phyloP scores from a whole-genome alignment of 352 stramenopile genomes.

The Pythium volutum region DNA sequence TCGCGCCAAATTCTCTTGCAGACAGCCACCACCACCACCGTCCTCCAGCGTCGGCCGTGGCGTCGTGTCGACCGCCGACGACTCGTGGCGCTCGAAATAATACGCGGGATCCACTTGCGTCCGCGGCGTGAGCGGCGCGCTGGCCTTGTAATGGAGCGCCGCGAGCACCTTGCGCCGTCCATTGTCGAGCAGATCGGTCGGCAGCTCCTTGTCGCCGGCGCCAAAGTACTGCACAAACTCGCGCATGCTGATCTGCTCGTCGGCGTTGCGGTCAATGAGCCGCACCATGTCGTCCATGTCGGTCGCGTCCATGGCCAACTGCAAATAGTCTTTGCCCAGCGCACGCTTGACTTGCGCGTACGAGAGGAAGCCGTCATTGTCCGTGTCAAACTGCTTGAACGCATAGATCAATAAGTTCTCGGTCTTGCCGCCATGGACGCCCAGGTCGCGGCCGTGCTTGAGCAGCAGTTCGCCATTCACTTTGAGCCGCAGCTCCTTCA shows the following conservation, averaged over 20 bases:
- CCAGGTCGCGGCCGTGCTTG: constrained; percentile 53
- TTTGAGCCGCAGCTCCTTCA: constrained; percentile 62
- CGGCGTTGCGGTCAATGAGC: constrained; percentile 68
- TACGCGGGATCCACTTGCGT: constrained; percentile 39
- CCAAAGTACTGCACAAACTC: constrained; percentile 85
- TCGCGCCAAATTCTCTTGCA: constrained; percentile 51
- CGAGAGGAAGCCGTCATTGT: constrained; percentile 72
- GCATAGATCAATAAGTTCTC: constrained; percentile 67
- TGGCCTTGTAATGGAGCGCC: constrained; percentile 53
- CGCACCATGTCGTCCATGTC: constrained; percentile 76
- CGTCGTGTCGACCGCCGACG: not conserved
- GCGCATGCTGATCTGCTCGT: constrained; percentile 72
- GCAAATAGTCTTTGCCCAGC: constrained; percentile 55
- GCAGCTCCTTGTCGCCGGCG: constrained; percentile 46
- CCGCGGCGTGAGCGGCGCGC: constrained; percentile 43
- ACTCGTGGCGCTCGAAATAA: constrained; percentile 17
- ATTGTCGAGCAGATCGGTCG: constrained; percentile 66
- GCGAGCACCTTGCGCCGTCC: constrained; percentile 56
- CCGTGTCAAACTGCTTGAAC: constrained; percentile 74
- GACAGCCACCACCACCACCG: constrained; percentile 27
- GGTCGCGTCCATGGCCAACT: constrained; percentile 42
- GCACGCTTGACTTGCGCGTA: constrained; percentile 67
- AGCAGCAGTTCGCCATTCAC: constrained; percentile 54
- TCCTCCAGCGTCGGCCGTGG: not conserved
- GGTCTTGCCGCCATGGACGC: constrained; percentile 59